These are phyloP conservation scores for Plectosphaerella sp. DNA, from an alignment of 2,329 filamentous ascomycete genomes.

Conservation along the genomic window DNA sequence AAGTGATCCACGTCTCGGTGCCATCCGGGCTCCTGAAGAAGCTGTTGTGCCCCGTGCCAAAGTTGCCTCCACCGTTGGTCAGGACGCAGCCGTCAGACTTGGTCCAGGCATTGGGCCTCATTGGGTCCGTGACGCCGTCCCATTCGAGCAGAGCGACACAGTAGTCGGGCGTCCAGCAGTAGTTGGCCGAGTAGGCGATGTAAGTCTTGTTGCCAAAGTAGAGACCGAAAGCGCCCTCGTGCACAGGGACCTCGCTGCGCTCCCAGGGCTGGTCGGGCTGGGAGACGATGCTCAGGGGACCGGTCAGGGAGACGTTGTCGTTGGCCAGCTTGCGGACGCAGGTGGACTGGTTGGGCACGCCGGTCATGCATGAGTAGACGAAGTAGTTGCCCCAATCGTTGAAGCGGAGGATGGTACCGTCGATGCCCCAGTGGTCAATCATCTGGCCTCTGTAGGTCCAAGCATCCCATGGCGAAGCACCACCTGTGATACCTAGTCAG, in stretches of 20 bases:
- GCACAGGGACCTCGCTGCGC: constrained; percentile 41
- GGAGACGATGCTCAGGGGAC: constrained; percentile 42
- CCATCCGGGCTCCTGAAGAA: constrained; percentile 55
- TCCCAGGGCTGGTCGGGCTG: constrained; percentile 48
- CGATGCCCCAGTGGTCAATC: constrained; percentile 46
- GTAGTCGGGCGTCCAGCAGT: constrained; percentile 53
- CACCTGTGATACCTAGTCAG: constrained; percentile 27
- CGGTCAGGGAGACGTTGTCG: constrained; percentile 34
- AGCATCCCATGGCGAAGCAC: constrained; percentile 44
- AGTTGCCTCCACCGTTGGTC: constrained; percentile 49
- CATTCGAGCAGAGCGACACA: constrained; percentile 49
- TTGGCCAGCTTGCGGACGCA: constrained; percentile 33
- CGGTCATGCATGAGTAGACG: constrained; percentile 48
- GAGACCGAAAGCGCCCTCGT: constrained; percentile 50
- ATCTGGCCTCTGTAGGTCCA: constrained; percentile 45
- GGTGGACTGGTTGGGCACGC: constrained; percentile 28
- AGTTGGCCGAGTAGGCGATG: constrained; percentile 49
- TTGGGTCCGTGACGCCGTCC: constrained; percentile 44
- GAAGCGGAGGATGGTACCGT: constrained; percentile 47
- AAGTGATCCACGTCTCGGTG: constrained; percentile 49
- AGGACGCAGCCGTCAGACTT: constrained; percentile 48
- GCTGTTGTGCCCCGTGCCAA: constrained; percentile 52
- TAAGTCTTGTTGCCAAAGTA: constrained; percentile 50
- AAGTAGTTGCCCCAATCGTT: constrained; percentile 43
- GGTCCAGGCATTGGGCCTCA: constrained; percentile 37